Evolutionary conservation across 345 rosid genomes (phyloP).

Genomic region (Acer campestre): DNA sequence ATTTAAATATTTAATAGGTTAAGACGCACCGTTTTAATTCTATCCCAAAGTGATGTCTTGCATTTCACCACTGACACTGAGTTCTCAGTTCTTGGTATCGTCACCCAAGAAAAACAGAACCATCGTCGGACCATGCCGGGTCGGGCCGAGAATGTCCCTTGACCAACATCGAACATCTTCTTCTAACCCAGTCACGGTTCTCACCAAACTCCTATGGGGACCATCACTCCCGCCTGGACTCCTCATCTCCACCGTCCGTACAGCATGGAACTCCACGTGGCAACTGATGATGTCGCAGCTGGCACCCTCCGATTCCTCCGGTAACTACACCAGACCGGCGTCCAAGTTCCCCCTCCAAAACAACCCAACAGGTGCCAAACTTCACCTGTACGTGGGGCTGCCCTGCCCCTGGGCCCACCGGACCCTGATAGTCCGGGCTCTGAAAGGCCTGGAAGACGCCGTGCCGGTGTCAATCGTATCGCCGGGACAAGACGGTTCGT

Average conservation of each 20-base stretch:
- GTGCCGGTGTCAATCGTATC: constrained; percentile 70
- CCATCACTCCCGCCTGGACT: constrained; percentile 92
- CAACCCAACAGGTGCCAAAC: constrained; percentile 29
- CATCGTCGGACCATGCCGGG: constrained; percentile 19
- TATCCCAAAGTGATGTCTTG: constrained; percentile 26
- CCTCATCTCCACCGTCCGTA: constrained; percentile 76
- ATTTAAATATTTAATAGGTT: too few relatives aligned
- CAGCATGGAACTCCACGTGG: constrained; percentile 77
- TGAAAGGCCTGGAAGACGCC: constrained; percentile 75
- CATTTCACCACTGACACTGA: constrained; percentile 17
- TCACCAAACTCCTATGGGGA: constrained; percentile 81
- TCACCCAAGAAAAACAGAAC: background rate
- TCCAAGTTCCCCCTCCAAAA: constrained; percentile 44
- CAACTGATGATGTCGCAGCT: constrained; percentile 90
- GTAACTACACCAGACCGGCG: constrained; percentile 74
- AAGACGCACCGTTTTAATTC: constrained; percentile 20
- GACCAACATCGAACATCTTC: constrained; percentile 10
- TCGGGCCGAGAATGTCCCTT: constrained; percentile 45
- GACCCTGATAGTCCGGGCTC: constrained; percentile 72
- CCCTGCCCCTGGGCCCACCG: constrained; percentile 99
- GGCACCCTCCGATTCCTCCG: constrained; percentile 85
- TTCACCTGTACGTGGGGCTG: constrained; percentile 88
- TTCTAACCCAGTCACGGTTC: constrained; percentile 26
- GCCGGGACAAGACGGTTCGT: constrained; percentile 79
- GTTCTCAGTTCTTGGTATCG: constrained; percentile 22